Conservation (phyloP, 306 rosid genomes). For the Citrullus colocynthis region DNA sequence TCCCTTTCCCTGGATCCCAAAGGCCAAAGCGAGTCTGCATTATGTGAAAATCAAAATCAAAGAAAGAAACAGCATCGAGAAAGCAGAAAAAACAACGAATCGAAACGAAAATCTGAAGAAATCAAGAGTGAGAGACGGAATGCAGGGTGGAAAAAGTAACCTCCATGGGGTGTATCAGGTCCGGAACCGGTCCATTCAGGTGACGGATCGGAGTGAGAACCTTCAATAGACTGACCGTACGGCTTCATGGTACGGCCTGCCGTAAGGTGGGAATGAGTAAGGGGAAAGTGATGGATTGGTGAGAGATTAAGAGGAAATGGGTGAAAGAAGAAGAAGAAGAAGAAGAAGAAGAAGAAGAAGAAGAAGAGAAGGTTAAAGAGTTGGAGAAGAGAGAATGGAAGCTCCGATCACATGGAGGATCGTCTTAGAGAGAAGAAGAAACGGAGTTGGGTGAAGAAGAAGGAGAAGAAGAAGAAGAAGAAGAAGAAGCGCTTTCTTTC, state of each 20-base stretch:
- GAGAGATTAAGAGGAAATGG: too few relatives aligned
- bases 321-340: not conserved
- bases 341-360: not conserved
- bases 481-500: conserved; percentile 8
- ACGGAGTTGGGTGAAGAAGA: not conserved
- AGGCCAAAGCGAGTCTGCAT: conserved; percentile 70
- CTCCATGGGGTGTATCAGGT: conserved; percentile 44
- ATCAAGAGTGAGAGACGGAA: conserved; percentile 21
- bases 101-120: conserved; percentile 13
- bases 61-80: conserved; percentile 16
- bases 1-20: conserved; percentile 51
- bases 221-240: conserved; percentile 54
- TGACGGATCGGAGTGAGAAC: conserved; percentile 79
- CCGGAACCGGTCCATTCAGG: conserved; percentile 58
- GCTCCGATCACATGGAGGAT: conserved; percentile 46
- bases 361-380: not conserved
- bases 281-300: not conserved
- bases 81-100: conserved; percentile 27
- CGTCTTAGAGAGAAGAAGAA: conserved; percentile 8
- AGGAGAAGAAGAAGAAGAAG: not conserved
- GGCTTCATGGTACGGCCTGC: conserved; percentile 77
- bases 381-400: conserved; percentile 24
- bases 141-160: conserved; percentile 30
- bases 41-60: conserved; percentile 26
- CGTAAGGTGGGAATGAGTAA: not conserved